Evolutionary conservation across 1,139 yeast genomes (phyloP), one percentile per base, ranked within the genome.

Genomic region (Protomyces arabidopsidicola): DNA sequence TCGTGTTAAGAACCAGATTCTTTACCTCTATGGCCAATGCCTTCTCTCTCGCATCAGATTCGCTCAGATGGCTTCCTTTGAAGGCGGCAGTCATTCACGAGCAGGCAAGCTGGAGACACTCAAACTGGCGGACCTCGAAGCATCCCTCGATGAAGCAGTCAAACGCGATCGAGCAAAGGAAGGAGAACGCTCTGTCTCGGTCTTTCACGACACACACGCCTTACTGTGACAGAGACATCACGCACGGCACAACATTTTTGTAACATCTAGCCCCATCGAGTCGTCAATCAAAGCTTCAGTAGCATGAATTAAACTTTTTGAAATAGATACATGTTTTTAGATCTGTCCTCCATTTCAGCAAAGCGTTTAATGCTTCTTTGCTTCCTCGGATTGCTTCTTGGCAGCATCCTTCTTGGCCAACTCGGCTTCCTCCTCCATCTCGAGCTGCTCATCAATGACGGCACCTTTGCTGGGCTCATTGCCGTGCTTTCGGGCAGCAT

Each of bases 361-460:
- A n/a, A n/a, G 20, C 27, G 20, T 3, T 18, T 42, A 42, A 24
- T 52, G 39, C 62, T 58, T 58, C 20, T 58, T 38, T 24, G 62
- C 62, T 22, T 50, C 62, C 4, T 36, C 52, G 10, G 56, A 14
- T 42, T 58, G 62, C 35, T 45, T 55, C 56, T 58, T 58, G n/a
- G 62, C 62, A 12, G 55, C 62, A 10, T 60, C 59, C 63, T 60
- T 60, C 51, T 60, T 60, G 20, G 59, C 59, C 18, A 60, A n/a
- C 39, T 53, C 59, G 51, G 58, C 63, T 22, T 50, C 63, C 48
- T 60, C 63, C 50, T 60, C 63, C 42, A 38, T 52, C 51, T 60
- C 55, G 31, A 60, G 31, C 50, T 36, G 51, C 39, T 35, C 58
- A 20, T 60, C 63, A 31, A 60, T 54, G 39, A 27, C 34, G 50